Evolutionary conservation across 257 asterid genomes (phyloP).

Genomic region (Thymus mandschuricus): DNA sequence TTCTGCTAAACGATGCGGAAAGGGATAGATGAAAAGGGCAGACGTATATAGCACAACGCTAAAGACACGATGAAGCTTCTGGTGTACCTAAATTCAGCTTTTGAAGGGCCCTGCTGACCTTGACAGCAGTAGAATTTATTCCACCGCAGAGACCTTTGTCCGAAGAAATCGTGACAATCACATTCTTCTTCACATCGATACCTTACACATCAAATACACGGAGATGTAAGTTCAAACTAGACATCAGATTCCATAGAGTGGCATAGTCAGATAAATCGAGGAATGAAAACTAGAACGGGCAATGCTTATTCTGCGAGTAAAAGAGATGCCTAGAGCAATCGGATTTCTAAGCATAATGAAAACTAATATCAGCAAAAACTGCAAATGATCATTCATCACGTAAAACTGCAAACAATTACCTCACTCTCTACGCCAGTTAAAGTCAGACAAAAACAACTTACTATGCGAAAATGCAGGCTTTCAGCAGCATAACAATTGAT

Average conservation of each 20-base stretch:
- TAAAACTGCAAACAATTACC: neutral
- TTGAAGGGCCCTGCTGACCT: constrained; percentile 77
- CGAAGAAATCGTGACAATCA: constrained; percentile 74
- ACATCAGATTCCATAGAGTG: too few species aligned
- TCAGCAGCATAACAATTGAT: neutral
- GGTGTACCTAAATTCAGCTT: constrained; percentile 70
- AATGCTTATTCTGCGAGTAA: too few species aligned
- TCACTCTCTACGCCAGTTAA: neutral
- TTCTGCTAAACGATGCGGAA: neutral
- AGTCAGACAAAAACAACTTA: neutral
- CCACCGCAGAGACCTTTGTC: constrained; percentile 99
- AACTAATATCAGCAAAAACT: too few species aligned
- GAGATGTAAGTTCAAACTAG: neutral
- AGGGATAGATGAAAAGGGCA: neutral
- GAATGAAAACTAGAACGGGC: too few species aligned
- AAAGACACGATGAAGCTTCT: neutral
- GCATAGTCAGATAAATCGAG: too few species aligned
- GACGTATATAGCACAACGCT: neutral
- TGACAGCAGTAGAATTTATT: constrained; percentile 90
- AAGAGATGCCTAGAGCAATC: too few species aligned
- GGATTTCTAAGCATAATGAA: too few species aligned
- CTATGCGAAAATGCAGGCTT: neutral
- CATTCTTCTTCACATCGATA: constrained; percentile 91
- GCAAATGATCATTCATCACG: too few species aligned
- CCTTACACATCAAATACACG: constrained; percentile 49